Evolutionary conservation across 73 alveolate genomes (phyloP).

Genomic region (Paramecium octaurelia): DNA sequence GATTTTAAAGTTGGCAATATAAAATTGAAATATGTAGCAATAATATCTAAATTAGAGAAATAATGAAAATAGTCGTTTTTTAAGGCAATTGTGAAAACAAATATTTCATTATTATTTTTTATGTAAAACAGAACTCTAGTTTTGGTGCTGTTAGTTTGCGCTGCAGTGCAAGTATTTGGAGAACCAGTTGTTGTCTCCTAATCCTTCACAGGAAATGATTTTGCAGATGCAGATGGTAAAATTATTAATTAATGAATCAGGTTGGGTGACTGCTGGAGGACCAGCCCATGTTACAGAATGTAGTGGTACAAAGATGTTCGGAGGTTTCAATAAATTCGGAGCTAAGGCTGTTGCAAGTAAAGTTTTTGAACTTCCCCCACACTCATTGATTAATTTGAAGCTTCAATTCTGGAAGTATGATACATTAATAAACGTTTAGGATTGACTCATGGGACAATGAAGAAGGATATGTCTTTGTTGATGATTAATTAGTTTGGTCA

Average conservation of each 20-base stretch:
- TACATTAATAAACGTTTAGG: background rate
- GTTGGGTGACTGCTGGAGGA: conserved; percentile 13
- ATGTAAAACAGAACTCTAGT: background rate
- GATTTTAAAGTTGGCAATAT: background rate
- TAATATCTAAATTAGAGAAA: background rate
- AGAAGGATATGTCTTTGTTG: conserved; percentile 8
- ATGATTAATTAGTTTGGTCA: conserved; percentile 3
- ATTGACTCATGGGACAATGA: conserved; percentile 50
- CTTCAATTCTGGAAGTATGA: conserved; percentile 40
- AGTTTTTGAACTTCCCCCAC: conserved; percentile 28
- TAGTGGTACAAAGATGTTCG: conserved; percentile 23
- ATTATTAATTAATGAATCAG: background rate
- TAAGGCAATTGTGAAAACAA: background rate
- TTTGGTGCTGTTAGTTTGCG: background rate
- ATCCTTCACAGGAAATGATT: conserved; percentile 33
- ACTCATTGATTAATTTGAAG: background rate
- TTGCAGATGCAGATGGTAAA: conserved; percentile 19
- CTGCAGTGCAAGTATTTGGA: background rate
- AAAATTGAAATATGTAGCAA: background rate
- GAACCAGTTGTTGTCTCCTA: conserved; percentile 33
- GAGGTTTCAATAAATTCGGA: background rate
- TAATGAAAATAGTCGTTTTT: background rate
- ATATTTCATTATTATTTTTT: background rate
- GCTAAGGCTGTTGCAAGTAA: background rate
- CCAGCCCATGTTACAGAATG: background rate